Conservation (phyloP, 352 stramenopile genomes). For the Phytophthora citrophthora region DNA sequence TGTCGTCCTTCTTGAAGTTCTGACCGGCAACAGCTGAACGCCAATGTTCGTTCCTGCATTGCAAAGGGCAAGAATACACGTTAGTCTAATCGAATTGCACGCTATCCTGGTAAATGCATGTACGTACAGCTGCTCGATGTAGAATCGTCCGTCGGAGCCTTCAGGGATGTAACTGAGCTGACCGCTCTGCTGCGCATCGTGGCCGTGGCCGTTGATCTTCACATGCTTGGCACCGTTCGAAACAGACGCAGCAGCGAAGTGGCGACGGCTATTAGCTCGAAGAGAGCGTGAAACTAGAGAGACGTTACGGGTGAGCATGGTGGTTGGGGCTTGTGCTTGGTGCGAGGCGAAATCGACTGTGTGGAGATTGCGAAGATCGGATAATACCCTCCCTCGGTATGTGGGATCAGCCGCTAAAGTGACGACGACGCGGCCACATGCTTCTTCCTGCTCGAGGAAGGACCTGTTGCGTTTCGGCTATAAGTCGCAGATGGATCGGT, state of each 20-base stretch:
- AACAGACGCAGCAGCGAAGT: constrained; percentile 44
- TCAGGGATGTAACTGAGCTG: constrained; percentile 61
- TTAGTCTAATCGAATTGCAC: neutral
- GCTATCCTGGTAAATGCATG: neutral
- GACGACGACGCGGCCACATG: constrained; percentile 27
- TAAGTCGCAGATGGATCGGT: constrained; percentile 17
- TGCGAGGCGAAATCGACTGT: constrained; percentile 23
- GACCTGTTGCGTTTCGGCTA: constrained; percentile 21
- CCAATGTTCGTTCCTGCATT: constrained; percentile 66
- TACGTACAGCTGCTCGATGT: constrained; percentile 72
- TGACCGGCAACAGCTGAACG: constrained; percentile 72
- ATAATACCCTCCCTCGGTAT: neutral
- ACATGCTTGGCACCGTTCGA: constrained; percentile 30
- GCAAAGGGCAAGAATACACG: neutral
- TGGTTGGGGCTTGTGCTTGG: constrained; percentile 8
- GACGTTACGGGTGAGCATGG: constrained; percentile 44
- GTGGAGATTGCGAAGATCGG: neutral
- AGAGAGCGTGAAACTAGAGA: constrained; percentile 32
- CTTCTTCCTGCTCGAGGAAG: constrained; percentile 22
- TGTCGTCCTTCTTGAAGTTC: constrained; percentile 62
- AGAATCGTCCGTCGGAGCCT: constrained; percentile 67
- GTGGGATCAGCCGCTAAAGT: constrained; percentile 17
- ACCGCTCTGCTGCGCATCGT: constrained; percentile 32
- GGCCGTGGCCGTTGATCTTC: constrained; percentile 25
- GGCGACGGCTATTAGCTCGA: constrained; percentile 36